These are phyloP conservation scores for Leccinum fuscescens DNA, from an alignment of 1,284 basidiomycete genomes.

Conservation along the genomic window DNA sequence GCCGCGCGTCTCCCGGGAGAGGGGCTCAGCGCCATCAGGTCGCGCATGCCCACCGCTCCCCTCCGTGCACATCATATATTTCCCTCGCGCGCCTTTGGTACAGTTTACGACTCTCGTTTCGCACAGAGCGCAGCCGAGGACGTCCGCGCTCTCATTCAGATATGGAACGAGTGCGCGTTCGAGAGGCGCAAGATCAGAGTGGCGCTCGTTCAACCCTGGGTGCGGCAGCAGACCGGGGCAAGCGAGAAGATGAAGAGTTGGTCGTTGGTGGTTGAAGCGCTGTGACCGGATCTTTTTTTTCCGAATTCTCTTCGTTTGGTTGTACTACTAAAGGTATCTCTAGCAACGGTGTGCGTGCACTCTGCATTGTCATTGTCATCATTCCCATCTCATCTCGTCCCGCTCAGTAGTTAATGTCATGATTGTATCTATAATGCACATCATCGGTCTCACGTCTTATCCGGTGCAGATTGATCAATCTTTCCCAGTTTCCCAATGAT, in stretches of 20 bases:
- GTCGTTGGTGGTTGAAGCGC: conserved; percentile 26
- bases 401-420: neutral
- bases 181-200: conserved; percentile 32
- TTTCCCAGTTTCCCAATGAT: neutral
- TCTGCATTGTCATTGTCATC: neutral
- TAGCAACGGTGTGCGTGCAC: neutral
- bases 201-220: neutral
- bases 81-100: conserved; percentile 14
- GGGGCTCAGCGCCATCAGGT: conserved; percentile 25
- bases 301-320: neutral
- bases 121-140: conserved; percentile 21
- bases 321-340: conserved; percentile 3
- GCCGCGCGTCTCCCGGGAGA: conserved; percentile 26
- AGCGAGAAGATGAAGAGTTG: conserved; percentile 7
- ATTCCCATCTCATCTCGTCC: neutral
- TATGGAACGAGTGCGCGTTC: conserved; percentile 35
- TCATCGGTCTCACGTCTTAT: neutral
- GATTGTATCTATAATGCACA: neutral
- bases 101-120: conserved; percentile 26
- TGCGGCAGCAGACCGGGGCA: neutral
- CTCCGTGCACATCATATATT: conserved; percentile 19
- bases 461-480: neutral
- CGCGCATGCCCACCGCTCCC: conserved; percentile 18
- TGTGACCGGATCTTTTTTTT: conserved; percentile 14
- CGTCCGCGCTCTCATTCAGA: conserved; percentile 26